Evolutionary conservation across 352 stramenopile genomes (phyloP), one percentile per base, ranked within the genome.

Genomic region (Globisporangium ultimum): DNA sequence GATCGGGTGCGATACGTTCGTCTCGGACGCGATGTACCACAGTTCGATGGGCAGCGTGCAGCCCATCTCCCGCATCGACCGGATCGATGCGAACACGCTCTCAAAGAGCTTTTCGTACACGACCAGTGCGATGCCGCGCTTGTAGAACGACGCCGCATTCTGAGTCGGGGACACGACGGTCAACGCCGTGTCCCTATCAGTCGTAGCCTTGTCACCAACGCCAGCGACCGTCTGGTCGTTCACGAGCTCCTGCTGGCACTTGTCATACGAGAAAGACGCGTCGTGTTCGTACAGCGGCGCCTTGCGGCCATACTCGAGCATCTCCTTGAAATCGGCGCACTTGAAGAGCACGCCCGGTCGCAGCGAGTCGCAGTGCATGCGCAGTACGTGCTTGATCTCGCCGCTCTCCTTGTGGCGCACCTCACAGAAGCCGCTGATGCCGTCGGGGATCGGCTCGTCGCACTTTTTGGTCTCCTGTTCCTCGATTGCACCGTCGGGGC

Each of bases 341-440:
- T 55, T 51, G 53, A 88, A 80, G 4, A 36, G 18, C 28, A 84
- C 70, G 12, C 75, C 65, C 0, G 49, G 12, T 0, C 72, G 69
- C n/a, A 87, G 54, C 42, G 76, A 88, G 51, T 87, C 66, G 53
- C 80, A 90, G 66, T 87, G 72, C 72, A 86, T 84, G 32, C 70
- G 63, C 66, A 90, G 70, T 0, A 88, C 78, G 17, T 66, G 71
- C 12, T 63, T 60, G 21, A 68, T 38, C 24, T 58, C 67, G 3
- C 67, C 67, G 0, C 62, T 78, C 14, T 34, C 36, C 20, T 61
- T 68, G 52, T 83, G 71, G 11, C 66, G 68, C 6, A 89, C 60
- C 38, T 76, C 63, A 41, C 79, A 89, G 49, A 61, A 89, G 7
- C 79, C 79, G 13, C 67, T 74, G 53, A 80, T 71, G 21, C 64